phyloP scores from a whole-genome alignment of 2,329 filamentous ascomycete species.

The Chrysoporthe cubensis region DNA sequence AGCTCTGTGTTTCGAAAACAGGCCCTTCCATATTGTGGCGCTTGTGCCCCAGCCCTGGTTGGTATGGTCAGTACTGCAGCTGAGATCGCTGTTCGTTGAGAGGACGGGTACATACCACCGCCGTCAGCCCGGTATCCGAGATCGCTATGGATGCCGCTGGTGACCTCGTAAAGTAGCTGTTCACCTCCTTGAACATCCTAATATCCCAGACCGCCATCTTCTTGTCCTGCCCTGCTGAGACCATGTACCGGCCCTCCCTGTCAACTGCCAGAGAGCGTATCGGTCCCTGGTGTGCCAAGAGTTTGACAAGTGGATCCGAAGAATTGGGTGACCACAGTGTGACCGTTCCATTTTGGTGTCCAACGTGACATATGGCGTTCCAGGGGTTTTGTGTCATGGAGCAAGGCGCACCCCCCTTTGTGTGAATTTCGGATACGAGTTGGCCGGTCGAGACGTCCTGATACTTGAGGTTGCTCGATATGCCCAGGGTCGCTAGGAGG shows the following conservation, averaged over 20 bases:
- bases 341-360: conserved; percentile 93
- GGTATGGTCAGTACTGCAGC: conserved; percentile 1
- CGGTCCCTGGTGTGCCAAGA: conserved; percentile 86
- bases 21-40: conserved; percentile 86
- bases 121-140: conserved; percentile 84
- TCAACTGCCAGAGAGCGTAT: conserved; percentile 86
- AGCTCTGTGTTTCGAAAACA: conserved; percentile 74
- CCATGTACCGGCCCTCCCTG: conserved; percentile 92
- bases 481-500: conserved; percentile 82
- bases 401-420: conserved; percentile 80
- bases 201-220: conserved; percentile 97
- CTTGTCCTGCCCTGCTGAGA: conserved; percentile 84
- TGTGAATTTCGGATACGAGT: conserved; percentile 82
- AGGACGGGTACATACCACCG: conserved; percentile 53
- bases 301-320: conserved; percentile 83
- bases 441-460: conserved; percentile 94
- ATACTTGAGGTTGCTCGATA: conserved; percentile 86
- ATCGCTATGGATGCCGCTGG: conserved; percentile 85
- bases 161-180: conserved; percentile 82
- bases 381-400: conserved; percentile 86
- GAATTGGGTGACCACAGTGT: conserved; percentile 96
- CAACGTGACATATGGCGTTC: conserved; percentile 90
- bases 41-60: conserved; percentile 78
- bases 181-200: conserved; percentile 89
- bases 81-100: too few species aligned